Percentiles rank a stretch among this genome's conserved stretches.
Conservation (phyloP, 106 monocot genomes). For the Dendrobium chrysotoxum region DNA sequence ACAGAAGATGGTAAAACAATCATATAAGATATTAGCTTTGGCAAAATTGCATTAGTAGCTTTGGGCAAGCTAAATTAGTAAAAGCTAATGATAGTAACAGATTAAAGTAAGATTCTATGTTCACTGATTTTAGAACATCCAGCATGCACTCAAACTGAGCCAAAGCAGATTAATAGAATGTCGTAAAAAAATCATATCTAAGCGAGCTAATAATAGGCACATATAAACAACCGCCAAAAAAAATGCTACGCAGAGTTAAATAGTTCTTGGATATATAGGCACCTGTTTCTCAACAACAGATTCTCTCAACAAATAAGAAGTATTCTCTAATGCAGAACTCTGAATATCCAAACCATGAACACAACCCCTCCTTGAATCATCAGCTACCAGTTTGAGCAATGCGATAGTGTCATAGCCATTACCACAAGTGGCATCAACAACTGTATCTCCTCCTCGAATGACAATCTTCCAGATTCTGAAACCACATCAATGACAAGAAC, state of each 20-base stretch:
- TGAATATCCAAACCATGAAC: constrained; percentile 94
- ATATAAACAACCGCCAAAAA: not conserved
- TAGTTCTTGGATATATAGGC: not conserved
- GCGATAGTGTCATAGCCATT: constrained; percentile 94
- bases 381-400: constrained; percentile 72
- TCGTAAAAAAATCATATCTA: not conserved
- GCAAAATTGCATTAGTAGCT: not conserved
- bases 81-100: not conserved
- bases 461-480: constrained; percentile 75
- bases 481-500: not conserved
- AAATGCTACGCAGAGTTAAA: not conserved
- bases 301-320: constrained; percentile 49
- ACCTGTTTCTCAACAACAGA: constrained; percentile 45
- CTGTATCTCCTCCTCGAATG: constrained; percentile 63
- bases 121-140: not conserved
- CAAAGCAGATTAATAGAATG: not conserved
- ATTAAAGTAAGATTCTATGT: not conserved
- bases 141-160: constrained; percentile 1
- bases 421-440: constrained; percentile 93
- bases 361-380: constrained; percentile 53
- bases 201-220: not conserved
- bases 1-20: too few relatives aligned
- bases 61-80: not conserved
- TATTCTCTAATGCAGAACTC: constrained; percentile 55
- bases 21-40: too few relatives aligned